Percentiles rank a stretch among this genome's conserved stretches.
Conservation (phyloP, 495 filamentous ascomycete genomes). For the Entonaema liquescens region DNA sequence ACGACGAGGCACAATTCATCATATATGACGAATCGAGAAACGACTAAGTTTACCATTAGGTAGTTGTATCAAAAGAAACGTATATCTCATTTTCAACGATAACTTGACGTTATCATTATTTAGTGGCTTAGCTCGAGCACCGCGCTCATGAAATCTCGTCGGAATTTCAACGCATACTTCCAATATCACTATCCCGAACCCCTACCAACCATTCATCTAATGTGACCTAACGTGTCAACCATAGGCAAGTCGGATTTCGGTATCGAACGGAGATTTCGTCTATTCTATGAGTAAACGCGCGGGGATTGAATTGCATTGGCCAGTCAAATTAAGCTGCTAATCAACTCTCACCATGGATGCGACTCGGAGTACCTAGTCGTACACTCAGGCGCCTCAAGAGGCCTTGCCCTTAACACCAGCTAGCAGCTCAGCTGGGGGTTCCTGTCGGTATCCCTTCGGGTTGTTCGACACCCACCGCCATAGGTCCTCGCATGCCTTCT, state of each 20-base stretch:
- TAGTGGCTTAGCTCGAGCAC: neutral
- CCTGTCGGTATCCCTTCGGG: constrained; percentile 90
- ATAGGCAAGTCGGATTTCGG: neutral
- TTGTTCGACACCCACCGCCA: constrained; percentile 98
- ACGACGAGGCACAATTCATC: neutral
- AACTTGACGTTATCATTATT: neutral
- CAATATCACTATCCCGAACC: neutral
- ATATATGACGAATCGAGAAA: constrained; percentile 2
- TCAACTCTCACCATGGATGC: constrained; percentile 16
- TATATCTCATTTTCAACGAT: neutral
- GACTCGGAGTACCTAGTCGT: constrained; percentile 4
- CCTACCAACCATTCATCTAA: neutral
- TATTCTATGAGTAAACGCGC: constrained; percentile 26
- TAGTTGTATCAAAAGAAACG: neutral
- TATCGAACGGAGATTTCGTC: neutral
- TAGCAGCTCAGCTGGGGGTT: constrained; percentile 84
- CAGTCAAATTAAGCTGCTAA: constrained; percentile 11
- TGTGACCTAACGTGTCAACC: neutral
- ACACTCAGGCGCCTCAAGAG: constrained; percentile 31
- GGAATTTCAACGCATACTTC: neutral
- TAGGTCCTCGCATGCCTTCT: constrained; percentile 91
- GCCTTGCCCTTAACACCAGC: constrained; percentile 67
- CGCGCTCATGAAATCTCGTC: neutral
- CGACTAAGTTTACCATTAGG: neutral
- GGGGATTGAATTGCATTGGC: constrained; percentile 7